Percentiles rank a stretch among this genome's conserved stretches.
phyloP scores from a whole-genome alignment of 2,329 filamentous ascomycete species.

The Colletotrichum simmondsii region DNA sequence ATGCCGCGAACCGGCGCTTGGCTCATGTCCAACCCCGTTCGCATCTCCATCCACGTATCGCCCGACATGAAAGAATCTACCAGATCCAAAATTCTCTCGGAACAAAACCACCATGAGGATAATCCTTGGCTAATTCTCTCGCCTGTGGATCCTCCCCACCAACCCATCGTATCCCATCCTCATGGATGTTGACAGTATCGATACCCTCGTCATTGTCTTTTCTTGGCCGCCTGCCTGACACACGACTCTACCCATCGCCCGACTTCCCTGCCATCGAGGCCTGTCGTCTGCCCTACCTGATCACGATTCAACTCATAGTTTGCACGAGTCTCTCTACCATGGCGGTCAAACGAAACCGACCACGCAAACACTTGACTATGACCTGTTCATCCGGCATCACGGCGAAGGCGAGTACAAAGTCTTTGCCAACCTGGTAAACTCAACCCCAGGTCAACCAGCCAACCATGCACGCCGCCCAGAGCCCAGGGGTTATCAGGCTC shows the following conservation, averaged over 20 bases:
- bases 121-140: constrained; percentile 7
- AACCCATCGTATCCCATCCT: constrained; percentile 13
- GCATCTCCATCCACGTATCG: background rate
- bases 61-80: constrained; percentile 16
- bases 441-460: constrained; percentile 18
- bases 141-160: constrained; percentile 19
- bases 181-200: constrained; percentile 16
- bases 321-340: background rate
- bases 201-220: background rate
- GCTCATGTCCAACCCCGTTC: constrained; percentile 4
- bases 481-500: constrained; percentile 7
- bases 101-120: background rate
- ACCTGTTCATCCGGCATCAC: constrained; percentile 19
- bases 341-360: background rate
- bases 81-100: constrained; percentile 15
- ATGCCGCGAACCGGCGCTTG: constrained; percentile 21
- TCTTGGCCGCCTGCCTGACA: background rate
- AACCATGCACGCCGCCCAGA: constrained; percentile 19
- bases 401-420: background rate
- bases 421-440: constrained; percentile 7
- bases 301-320: constrained; percentile 3
- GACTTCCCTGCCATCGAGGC: constrained; percentile 2
- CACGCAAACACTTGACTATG: background rate
- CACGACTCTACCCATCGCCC: background rate
- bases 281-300: background rate